phyloP scores from a whole-genome alignment of 2,329 filamentous ascomycete genomes.

The Pseudocercospora fuligena region DNA sequence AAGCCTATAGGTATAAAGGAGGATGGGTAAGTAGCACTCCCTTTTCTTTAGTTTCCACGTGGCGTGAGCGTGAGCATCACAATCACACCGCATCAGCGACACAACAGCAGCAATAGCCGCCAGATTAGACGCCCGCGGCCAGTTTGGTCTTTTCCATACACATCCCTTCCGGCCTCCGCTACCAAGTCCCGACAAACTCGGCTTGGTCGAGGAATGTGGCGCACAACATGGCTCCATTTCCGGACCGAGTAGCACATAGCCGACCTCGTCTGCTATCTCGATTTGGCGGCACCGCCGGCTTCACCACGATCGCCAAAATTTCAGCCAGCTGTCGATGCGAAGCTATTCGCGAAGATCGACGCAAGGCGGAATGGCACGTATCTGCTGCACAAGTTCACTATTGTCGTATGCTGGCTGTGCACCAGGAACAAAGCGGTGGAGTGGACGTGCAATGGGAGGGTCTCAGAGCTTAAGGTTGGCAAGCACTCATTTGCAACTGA shows the following conservation, averaged over 20 bases:
- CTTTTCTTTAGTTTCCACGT: slow-evolving; percentile 9
- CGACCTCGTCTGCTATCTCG: slow-evolving; percentile 3
- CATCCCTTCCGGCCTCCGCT: slow-evolving; percentile 2
- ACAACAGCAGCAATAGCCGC: slow-evolving; percentile 6
- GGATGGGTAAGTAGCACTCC: slow-evolving; percentile 74
- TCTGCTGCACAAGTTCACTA: background rate
- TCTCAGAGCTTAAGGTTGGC: background rate
- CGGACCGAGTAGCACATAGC: background rate
- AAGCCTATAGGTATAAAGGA: slow-evolving; percentile 76
- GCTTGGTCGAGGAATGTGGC: background rate
- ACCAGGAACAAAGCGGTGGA: background rate
- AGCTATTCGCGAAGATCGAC: background rate
- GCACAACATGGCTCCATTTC: background rate
- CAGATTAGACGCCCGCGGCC: background rate
- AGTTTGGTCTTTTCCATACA: background rate
- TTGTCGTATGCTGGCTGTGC: background rate
- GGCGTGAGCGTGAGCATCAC: slow-evolving; percentile 21
- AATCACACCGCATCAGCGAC: background rate
- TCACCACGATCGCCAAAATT: background rate
- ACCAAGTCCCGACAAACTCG: slow-evolving; percentile 5
- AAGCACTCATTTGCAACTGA: slow-evolving; percentile 14
- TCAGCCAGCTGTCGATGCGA: background rate
- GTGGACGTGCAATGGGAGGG: background rate
- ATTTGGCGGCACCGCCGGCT: background rate
- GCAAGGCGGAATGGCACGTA: background rate